phyloP scores from a whole-genome alignment of 2,329 filamentous ascomycete genomes.

The Chrysoporthe austroafricana region DNA sequence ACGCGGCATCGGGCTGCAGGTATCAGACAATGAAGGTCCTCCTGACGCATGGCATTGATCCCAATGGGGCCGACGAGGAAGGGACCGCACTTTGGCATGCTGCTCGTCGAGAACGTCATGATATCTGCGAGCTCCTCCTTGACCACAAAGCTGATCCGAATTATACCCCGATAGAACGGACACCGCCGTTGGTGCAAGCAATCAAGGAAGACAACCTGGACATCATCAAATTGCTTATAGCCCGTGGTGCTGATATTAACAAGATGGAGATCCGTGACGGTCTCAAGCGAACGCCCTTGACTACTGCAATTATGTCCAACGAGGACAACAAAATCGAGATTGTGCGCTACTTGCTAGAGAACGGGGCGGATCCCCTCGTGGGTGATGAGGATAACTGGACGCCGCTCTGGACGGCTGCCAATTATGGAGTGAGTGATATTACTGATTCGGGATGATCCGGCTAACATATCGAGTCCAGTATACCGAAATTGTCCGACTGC shows the following conservation, averaged over 20 bases:
- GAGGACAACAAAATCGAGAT: neutral
- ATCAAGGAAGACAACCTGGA: neutral
- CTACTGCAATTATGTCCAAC: neutral
- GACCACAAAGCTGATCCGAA: conserved; percentile 4
- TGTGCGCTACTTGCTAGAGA: neutral
- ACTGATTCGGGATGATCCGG: neutral
- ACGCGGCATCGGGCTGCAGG: neutral
- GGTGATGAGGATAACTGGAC: neutral
- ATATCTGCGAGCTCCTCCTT: conserved; percentile 3
- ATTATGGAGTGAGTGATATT: neutral
- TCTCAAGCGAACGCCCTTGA: neutral
- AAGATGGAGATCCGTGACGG: neutral
- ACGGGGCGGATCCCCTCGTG: neutral
- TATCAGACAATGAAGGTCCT: neutral
- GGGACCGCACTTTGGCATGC: conserved; percentile 3
- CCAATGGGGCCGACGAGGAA: neutral
- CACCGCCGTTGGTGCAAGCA: neutral
- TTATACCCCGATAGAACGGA: neutral
- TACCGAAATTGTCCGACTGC: neutral
- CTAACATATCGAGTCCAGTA: neutral
- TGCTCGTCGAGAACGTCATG: neutral
- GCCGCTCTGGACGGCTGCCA: conserved; percentile 3
- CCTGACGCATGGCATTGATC: neutral
- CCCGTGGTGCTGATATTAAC: neutral
- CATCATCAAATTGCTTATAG: neutral